A percentile compares a stretch with the other conserved stretches of the same genome.
phyloP scores from a whole-genome alignment of 257 asterid species.

The Capsicum pubescens region DNA sequence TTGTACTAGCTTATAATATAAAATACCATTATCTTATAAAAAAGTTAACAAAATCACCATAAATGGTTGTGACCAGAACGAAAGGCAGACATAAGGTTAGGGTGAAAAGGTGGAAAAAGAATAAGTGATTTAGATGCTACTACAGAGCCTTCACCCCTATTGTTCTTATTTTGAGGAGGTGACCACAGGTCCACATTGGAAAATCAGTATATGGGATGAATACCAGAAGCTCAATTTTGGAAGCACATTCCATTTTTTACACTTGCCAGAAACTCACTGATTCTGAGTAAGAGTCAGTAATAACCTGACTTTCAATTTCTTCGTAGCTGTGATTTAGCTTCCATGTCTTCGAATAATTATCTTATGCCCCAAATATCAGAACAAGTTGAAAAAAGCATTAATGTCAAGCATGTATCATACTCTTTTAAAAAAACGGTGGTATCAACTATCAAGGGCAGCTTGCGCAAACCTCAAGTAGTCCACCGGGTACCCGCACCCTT shows the following conservation, averaged over 20 bases:
- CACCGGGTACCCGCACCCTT: background rate
- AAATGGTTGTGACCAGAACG: background rate
- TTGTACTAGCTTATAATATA: background rate
- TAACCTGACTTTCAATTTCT: background rate
- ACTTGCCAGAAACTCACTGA: background rate
- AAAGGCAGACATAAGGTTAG: background rate
- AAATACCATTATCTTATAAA: background rate
- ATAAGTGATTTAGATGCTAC: background rate
- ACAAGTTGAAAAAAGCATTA: background rate
- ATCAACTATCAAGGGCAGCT: background rate
- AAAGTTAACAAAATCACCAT: background rate
- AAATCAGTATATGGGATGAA: background rate
- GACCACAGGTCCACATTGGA: background rate
- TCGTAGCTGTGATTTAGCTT: background rate
- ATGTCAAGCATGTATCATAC: background rate
- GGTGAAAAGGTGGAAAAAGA: conserved; percentile 10
- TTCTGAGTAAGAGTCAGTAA: background rate
- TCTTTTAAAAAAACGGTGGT: background rate
- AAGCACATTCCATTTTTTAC: background rate
- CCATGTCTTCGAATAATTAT: background rate
- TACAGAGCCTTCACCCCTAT: background rate
- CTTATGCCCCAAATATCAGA: background rate
- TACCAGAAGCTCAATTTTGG: background rate
- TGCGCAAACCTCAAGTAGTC: background rate
- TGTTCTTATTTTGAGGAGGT: conserved; percentile 1